phyloP scores from a whole-genome alignment of 2,329 filamentous ascomycete species.

The Diaporthe vaccinii region DNA sequence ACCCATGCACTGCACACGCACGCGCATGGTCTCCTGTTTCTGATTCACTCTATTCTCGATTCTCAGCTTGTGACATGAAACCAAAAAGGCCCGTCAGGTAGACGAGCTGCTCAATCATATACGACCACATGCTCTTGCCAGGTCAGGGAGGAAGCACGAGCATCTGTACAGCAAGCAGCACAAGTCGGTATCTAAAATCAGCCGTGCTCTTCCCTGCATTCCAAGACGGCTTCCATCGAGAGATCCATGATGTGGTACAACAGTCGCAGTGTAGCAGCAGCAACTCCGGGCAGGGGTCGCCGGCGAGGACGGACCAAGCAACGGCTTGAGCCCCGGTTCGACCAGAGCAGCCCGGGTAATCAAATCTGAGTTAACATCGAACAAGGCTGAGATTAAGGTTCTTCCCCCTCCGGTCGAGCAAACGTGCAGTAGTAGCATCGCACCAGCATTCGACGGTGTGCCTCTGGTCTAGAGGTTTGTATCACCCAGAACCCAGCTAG shows the following conservation, averaged over 20 bases:
- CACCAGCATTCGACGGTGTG: neutral
- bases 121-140: neutral
- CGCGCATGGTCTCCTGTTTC: neutral
- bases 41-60: neutral
- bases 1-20: conserved; percentile 1
- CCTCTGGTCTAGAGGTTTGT: neutral
- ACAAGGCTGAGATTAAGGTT: neutral
- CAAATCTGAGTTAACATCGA: neutral
- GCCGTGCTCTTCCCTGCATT: conserved; percentile 1
- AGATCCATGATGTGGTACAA: neutral
- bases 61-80: neutral
- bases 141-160: neutral
- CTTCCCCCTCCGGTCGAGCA: neutral
- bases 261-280: neutral
- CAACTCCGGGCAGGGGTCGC: neutral
- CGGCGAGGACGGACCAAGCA: conserved; percentile 8
- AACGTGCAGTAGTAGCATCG: neutral
- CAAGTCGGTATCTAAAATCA: neutral
- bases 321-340: neutral
- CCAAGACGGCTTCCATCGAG: neutral
- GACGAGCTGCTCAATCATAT: neutral
- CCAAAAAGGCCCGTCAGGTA: neutral
- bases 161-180: neutral
- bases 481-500: neutral
- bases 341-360: too few species aligned